Conservation (phyloP, 2,329 filamentous ascomycete genomes). For the Fusarium chlamydosporum region DNA sequence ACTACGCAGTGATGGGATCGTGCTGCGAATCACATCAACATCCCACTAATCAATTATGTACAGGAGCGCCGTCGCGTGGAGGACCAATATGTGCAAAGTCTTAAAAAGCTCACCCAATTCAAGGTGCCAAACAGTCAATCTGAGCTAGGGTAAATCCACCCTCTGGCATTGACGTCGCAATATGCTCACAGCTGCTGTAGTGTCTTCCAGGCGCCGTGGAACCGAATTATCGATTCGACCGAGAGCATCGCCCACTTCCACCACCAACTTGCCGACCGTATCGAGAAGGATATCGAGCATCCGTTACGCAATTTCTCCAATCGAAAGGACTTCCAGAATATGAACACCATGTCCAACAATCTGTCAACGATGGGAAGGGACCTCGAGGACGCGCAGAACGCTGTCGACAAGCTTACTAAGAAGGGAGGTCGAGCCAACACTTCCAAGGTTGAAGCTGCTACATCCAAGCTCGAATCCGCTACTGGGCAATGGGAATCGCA, state of each 20-base stretch:
- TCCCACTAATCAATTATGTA: slow-evolving; percentile 26
- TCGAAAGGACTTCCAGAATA: slow-evolving; percentile 83
- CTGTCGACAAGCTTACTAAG: slow-evolving; percentile 84
- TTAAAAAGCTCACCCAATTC: slow-evolving; percentile 84
- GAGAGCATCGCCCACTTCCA: slow-evolving; percentile 88
- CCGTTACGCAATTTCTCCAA: slow-evolving; percentile 82
- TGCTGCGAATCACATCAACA: not conserved
- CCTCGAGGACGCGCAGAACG: slow-evolving; percentile 85
- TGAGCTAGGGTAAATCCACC: slow-evolving; percentile 82
- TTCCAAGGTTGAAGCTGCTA: slow-evolving; percentile 82
- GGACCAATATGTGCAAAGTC: slow-evolving; percentile 85
- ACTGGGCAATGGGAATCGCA: slow-evolving; percentile 92
- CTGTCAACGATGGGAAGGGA: slow-evolving; percentile 85
- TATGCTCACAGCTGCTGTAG: slow-evolving; percentile 63
- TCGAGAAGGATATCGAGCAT: slow-evolving; percentile 89
- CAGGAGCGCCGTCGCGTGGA: slow-evolving; percentile 95
- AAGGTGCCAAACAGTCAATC: slow-evolving; percentile 80
- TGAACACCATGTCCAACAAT: slow-evolving; percentile 86
- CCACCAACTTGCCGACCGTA: slow-evolving; percentile 81
- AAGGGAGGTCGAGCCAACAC: slow-evolving; percentile 83
- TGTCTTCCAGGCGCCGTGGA: slow-evolving; percentile 92
- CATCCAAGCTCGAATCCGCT: slow-evolving; percentile 81
- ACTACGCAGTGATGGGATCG: slow-evolving; percentile 5
- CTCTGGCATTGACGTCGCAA: slow-evolving; percentile 1
- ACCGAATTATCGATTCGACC: slow-evolving; percentile 83